Evolutionary conservation across 2,329 filamentous ascomycete species (phyloP).

Genomic region (Drechslerella dactyloides): DNA sequence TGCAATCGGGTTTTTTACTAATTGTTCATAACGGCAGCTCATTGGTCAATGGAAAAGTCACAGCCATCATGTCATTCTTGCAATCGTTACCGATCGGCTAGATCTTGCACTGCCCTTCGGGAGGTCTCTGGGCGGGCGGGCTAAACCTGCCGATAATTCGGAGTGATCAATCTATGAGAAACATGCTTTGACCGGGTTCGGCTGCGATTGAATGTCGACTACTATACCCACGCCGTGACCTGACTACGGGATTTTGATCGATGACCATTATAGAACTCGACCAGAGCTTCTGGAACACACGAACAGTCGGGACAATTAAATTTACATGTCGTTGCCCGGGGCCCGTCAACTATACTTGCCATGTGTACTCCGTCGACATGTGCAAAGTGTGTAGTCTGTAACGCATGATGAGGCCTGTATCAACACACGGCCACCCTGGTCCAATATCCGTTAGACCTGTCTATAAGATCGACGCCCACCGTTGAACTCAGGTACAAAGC

Average conservation of each 20-base stretch:
- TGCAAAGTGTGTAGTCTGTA: not conserved
- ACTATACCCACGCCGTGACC: too few relatives aligned
- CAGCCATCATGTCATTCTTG: not conserved
- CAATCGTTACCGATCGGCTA: not conserved
- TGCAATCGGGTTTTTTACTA: slow-evolving; percentile 19
- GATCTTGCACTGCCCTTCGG: not conserved
- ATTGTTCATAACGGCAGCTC: not conserved
- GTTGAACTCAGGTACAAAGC: too few relatives aligned
- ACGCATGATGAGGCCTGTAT: not conserved
- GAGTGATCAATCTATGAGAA: too few relatives aligned
- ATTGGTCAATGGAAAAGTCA: slow-evolving; percentile 47
- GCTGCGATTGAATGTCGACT: too few relatives aligned
- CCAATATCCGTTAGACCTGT: too few relatives aligned
- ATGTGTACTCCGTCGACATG: not conserved
- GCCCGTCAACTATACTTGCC: not conserved
- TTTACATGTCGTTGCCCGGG: not conserved
- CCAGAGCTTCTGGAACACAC: too few relatives aligned
- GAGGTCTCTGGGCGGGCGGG: not conserved
- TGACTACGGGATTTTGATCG: too few relatives aligned
- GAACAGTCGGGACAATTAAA: too few relatives aligned
- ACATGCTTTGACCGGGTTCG: too few relatives aligned
- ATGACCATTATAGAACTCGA: too few relatives aligned
- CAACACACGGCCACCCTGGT: not conserved
- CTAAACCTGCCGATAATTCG: not conserved
- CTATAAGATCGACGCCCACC: too few relatives aligned